phyloP scores from a whole-genome alignment of 306 rosid species.

The Begonia fuchsioides region DNA sequence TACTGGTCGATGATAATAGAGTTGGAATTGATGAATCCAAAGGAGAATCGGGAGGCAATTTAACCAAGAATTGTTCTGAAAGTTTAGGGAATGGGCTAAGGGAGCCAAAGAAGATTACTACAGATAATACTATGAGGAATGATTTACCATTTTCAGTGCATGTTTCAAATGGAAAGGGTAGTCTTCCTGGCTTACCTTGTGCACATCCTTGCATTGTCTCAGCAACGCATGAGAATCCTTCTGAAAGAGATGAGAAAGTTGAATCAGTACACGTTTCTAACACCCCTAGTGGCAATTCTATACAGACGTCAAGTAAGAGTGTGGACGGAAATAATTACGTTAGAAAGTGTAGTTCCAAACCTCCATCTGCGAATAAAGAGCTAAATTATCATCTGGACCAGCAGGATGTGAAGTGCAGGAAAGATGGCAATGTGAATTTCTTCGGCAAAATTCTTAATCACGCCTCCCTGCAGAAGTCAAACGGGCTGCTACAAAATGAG shows the following conservation, averaged over 20 bases:
- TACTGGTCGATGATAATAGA: conserved; percentile 1
- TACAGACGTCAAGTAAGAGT: conserved; percentile 14
- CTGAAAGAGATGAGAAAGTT: not conserved
- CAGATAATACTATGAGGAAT: conserved; percentile 18
- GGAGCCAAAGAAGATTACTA: conserved; percentile 17
- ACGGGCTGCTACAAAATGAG: conserved; percentile 20
- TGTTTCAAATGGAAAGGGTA: conserved; percentile 28
- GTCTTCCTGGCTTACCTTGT: conserved; percentile 23
- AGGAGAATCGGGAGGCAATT: too few relatives aligned
- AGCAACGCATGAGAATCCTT: conserved; percentile 14
- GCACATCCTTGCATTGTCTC: conserved; percentile 20
- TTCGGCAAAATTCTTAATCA: conserved; percentile 73
- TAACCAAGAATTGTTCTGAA: conserved; percentile 7
- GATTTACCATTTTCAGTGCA: conserved; percentile 21
- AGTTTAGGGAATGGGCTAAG: conserved; percentile 17
- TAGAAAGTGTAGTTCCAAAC: conserved; percentile 16
- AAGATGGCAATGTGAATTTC: conserved; percentile 82
- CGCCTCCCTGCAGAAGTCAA: conserved; percentile 33
- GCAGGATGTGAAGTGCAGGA: conserved; percentile 48
- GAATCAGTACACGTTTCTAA: too few relatives aligned
- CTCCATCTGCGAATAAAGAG: conserved; percentile 20
- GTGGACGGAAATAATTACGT: conserved; percentile 26
- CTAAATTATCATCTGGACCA: conserved; percentile 20
- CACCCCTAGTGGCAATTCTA: conserved; percentile 11
- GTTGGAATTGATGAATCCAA: not conserved